Conservation (phyloP, 192 early-diverging fungal species). For the Backusella tuberculispora region DNA sequence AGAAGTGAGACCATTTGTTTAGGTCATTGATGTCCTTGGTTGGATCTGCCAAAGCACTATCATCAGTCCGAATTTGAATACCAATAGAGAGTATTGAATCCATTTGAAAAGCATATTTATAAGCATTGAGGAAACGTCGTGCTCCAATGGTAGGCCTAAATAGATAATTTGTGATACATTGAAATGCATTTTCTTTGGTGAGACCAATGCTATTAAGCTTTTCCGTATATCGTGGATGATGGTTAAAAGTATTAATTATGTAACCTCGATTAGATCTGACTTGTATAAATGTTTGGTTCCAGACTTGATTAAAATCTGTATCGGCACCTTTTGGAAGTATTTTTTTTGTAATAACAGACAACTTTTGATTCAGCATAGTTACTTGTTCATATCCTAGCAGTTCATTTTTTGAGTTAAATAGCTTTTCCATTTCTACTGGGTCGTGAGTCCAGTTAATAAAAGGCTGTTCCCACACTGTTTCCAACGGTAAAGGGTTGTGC, state of each 20-base stretch:
- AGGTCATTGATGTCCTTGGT: conserved; percentile 34
- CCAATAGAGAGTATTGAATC: conserved; percentile 47
- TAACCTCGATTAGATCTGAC: conserved; percentile 46
- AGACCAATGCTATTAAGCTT: conserved; percentile 40
- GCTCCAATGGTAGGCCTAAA: conserved; percentile 44
- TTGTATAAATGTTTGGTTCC: conserved; percentile 41
- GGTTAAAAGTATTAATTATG: conserved; percentile 43
- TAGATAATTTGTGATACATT: conserved; percentile 46
- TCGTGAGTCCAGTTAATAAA: conserved; percentile 48
- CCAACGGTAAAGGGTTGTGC: conserved; percentile 44
- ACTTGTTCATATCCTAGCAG: conserved; percentile 28
- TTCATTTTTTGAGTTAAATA: conserved; percentile 27
- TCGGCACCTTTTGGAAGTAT: conserved; percentile 37
- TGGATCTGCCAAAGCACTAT: conserved; percentile 43
- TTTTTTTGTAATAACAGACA: conserved; percentile 15
- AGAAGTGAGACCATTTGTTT: conserved; percentile 41
- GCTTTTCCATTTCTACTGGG: conserved; percentile 18
- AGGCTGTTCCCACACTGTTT: conserved; percentile 45
- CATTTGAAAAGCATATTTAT: conserved; percentile 37
- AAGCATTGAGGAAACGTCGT: conserved; percentile 42
- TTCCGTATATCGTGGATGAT: conserved; percentile 34
- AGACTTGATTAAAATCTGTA: conserved; percentile 37
- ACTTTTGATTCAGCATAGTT: conserved; percentile 38
- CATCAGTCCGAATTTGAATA: conserved; percentile 48
- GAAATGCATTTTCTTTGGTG: conserved; percentile 44